Percentiles rank a stretch among this genome's conserved stretches.
Conservation (phyloP, 306 rosid genomes). For the Malus asiatica region DNA sequence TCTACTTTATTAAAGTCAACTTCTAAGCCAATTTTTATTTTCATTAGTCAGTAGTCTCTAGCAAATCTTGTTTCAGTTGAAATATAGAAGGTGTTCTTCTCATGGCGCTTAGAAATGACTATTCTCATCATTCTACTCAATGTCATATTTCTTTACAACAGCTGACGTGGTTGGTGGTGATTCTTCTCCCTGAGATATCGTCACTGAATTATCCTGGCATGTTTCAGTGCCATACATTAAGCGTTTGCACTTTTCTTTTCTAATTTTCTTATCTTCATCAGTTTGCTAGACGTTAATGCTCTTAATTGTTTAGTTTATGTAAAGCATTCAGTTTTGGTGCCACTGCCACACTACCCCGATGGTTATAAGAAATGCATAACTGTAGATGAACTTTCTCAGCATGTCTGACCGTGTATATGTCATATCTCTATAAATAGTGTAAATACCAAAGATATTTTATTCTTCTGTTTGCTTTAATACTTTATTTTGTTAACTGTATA, state of each 20-base stretch:
- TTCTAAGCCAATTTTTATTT: neutral
- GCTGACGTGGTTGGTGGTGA: neutral
- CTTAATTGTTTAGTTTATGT: neutral
- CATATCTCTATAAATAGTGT: neutral
- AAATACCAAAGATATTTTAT: neutral
- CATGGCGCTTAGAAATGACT: neutral
- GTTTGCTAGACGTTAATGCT: neutral
- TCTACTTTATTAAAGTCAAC: neutral
- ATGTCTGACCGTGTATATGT: neutral
- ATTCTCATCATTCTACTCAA: neutral
- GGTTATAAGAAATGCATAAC: neutral
- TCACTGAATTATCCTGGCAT: neutral
- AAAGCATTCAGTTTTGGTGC: neutral
- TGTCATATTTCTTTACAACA: neutral
- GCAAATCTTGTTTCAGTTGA: neutral
- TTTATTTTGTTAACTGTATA: too few relatives aligned
- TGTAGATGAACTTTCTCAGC: neutral
- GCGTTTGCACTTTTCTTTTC: neutral
- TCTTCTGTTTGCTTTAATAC: neutral
- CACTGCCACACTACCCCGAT: neutral
- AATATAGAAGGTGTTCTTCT: neutral
- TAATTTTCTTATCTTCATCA: too few relatives aligned
- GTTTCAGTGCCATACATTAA: neutral
- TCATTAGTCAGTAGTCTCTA: neutral
- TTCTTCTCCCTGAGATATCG: neutral